Base-by-base conservation (phyloP, 441 rosid genomes). In the Kokia cookei region DNA sequence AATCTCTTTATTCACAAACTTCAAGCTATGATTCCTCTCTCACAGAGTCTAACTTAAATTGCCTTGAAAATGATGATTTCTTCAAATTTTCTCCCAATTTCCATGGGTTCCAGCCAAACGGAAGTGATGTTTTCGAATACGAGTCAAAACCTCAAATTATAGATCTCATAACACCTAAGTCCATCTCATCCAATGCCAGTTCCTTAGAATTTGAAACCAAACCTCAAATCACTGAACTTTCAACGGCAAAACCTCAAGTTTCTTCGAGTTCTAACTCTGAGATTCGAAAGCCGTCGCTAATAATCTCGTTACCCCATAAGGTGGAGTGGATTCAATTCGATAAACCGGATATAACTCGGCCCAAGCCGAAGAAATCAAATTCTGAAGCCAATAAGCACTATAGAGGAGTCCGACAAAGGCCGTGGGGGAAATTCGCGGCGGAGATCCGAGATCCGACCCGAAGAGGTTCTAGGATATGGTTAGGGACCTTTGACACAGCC, bases 351-450 rank as follows among this genome's bases (percentile, higher is more conserved):
- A 35, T 67, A 13, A 75, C 42, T 76, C 76, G 19, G 75, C 55
- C 15, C 12, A 65, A 8, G 22, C 43, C 11, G 71, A 17, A 45
- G 40, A 65, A 42, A 6, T 62, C 79, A 13, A 42, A 43, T 2
- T 76, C 54, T 0, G 83, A 81, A 43, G 85, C 78, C 27, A 76
- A 63, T 69, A 82, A 72, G 84, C 97, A 85, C 58, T 91, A 92
- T 83, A 85, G 99, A 82, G 98, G 99, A 14, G 97, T 94, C 60
- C 83, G 97, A 55, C 89, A 81, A 79, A 81, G 97, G 81, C 97
- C 98, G 55, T 94, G 98, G 98, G 97, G 98, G 14, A 94, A 94
- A 79, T 94, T 82, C 82, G 98, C 97, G 5, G 96, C 98, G 37
- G 98, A 94, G 87, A 94, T 94, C 78, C 87, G 98, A 24, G 98